phyloP scores from a whole-genome alignment of 352 stramenopile genomes.

The Globisporangium irregulare region DNA sequence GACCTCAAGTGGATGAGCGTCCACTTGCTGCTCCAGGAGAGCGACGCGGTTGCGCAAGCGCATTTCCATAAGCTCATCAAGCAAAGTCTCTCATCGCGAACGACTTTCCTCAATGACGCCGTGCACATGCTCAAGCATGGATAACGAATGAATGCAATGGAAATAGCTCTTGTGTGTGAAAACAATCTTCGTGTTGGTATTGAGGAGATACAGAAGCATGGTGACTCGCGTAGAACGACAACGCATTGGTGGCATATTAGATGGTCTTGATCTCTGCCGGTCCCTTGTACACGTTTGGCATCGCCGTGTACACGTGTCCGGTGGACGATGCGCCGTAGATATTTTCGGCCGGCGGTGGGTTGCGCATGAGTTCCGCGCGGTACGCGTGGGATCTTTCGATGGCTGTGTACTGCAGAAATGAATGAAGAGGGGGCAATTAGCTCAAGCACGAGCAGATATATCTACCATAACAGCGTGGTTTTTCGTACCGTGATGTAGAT shows the following conservation, averaged over 20 bases:
- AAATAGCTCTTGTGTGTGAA: background rate
- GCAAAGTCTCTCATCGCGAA: background rate
- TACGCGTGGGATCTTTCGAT: constrained; percentile 77
- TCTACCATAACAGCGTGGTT: background rate
- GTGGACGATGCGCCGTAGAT: constrained; percentile 52
- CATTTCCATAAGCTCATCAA: background rate
- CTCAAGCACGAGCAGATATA: background rate
- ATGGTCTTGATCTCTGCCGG: constrained; percentile 75
- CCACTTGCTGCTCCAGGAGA: background rate
- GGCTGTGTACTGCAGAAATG: constrained; percentile 48
- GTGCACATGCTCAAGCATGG: background rate
- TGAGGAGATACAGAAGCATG: background rate
- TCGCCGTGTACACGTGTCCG: constrained; percentile 63
- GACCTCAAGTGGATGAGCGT: background rate
- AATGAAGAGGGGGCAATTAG: background rate
- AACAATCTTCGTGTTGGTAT: background rate
- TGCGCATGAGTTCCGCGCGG: constrained; percentile 80
- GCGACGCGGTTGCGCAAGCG: background rate
- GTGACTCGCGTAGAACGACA: background rate
- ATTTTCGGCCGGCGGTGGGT: constrained; percentile 72
- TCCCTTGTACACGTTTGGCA: constrained; percentile 49
- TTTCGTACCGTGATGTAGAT: constrained; percentile 60
- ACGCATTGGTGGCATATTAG: constrained; percentile 21
- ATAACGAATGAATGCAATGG: background rate
- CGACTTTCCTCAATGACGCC: background rate